These are phyloP conservation scores for Cunninghamia lanceolata DNA, from an alignment of 75 land plant species.

Conservation along the genomic window DNA sequence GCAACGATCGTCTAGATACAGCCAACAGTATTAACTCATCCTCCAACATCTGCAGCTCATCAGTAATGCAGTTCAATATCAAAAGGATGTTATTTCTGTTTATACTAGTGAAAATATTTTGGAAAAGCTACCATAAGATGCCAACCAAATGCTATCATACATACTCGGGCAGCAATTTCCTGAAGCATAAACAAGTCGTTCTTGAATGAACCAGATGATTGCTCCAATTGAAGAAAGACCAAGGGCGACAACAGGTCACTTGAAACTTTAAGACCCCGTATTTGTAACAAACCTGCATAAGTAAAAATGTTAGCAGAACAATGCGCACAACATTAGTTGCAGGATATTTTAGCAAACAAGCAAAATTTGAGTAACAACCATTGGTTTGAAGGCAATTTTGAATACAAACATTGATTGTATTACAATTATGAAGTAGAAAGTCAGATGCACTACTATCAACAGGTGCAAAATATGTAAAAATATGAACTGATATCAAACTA, in stretches of 20 bases:
- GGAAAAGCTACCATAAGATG: not conserved
- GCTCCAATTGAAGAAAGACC: slow-evolving; percentile 59
- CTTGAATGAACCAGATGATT: slow-evolving; percentile 54
- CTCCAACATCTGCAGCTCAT: slow-evolving; percentile 53
- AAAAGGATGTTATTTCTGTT: not conserved
- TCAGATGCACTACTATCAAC: not conserved
- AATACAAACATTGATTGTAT: not conserved
- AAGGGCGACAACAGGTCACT: slow-evolving; percentile 73
- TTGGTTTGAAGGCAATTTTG: not conserved
- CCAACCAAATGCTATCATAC: slow-evolving; percentile 4
- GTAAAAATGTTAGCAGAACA: not conserved
- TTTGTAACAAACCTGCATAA: slow-evolving; percentile 57
- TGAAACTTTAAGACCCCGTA: slow-evolving; percentile 53
- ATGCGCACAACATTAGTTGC: not conserved
- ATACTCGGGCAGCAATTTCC: slow-evolving; percentile 60
- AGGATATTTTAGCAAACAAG: not conserved
- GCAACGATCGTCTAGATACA: slow-evolving; percentile 52
- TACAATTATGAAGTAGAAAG: not conserved
- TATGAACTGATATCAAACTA: not conserved
- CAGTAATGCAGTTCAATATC: not conserved
- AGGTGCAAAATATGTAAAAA: not conserved
- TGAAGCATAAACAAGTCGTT: slow-evolving; percentile 56
- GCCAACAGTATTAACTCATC: slow-evolving; percentile 61
- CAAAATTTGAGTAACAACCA: too few species aligned
- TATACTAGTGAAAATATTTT: not conserved